These are phyloP conservation scores for Xylariales sp. DNA, from an alignment of 2,329 filamentous ascomycete genomes.

Conservation along the genomic window DNA sequence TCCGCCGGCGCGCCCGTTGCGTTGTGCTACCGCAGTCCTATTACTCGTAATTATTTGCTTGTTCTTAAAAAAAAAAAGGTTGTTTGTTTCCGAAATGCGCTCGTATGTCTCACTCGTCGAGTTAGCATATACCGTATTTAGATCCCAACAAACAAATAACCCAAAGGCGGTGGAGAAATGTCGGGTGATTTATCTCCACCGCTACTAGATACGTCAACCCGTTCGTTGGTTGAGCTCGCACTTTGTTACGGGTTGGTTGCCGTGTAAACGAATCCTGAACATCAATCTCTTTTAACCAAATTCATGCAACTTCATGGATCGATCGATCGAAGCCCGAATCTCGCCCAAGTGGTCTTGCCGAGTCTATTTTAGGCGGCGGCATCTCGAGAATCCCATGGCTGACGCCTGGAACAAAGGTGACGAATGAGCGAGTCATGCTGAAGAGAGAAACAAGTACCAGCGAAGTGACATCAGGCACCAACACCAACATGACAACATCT, in stretches of 20 bases:
- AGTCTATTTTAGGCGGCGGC: slow-evolving; percentile 1
- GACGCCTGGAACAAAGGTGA: neutral
- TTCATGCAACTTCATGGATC: neutral
- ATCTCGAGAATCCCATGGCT: neutral
- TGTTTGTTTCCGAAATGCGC: neutral
- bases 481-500: neutral
- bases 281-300: neutral
- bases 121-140: neutral
- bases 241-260: neutral
- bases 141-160: neutral
- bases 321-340: neutral
- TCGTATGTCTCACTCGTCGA: slow-evolving; percentile 19
- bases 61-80: neutral
- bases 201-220: neutral
- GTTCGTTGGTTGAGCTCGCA: neutral
- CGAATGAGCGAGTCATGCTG: slow-evolving; percentile 1
- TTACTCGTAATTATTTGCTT: neutral
- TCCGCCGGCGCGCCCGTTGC: slow-evolving; percentile 2
- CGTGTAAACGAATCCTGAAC: slow-evolving; percentile 1
- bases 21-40: neutral
- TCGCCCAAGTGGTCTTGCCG: neutral
- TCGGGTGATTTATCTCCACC: neutral
- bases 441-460: neutral
- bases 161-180: neutral
- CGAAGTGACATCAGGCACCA: neutral